Conservation (phyloP, 1,139 yeast species). For the Ogataea hybrid region DNA sequence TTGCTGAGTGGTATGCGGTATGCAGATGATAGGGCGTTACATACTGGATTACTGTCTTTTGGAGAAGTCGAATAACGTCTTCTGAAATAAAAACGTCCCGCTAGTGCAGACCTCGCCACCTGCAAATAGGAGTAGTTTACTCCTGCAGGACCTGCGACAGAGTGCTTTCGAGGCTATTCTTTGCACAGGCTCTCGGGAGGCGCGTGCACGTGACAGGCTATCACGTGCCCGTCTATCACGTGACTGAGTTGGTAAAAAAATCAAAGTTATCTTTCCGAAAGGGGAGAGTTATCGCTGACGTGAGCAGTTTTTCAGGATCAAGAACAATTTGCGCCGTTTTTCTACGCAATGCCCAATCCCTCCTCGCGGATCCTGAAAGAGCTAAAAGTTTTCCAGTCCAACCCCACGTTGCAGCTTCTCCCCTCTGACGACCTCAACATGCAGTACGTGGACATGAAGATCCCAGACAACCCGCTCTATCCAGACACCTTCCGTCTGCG, state of each 20-base stretch:
- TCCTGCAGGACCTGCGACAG: no score
- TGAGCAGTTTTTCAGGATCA: background rate
- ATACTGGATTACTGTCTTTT: no score
- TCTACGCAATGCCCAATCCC: constrained; percentile 4
- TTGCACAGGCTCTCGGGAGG: no score
- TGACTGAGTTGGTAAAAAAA: no score
- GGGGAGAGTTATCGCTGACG: background rate
- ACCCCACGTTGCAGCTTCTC: constrained; percentile 13
- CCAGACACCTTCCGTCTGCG: constrained; percentile 37
- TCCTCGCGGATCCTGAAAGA: constrained; percentile 18
- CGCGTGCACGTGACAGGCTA: background rate
- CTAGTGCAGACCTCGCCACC: no score
- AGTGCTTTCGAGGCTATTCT: no score
- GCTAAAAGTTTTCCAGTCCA: constrained; percentile 17
- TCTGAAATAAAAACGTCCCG: no score
- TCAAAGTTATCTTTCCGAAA: no score
- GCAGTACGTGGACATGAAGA: constrained; percentile 36
- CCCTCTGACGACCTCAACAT: constrained; percentile 30
- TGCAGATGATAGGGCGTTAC: no score
- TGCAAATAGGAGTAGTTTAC: no score
- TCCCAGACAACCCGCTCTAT: constrained; percentile 35
- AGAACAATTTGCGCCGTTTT: background rate
- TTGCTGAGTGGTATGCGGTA: background rate
- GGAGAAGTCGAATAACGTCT: no score
- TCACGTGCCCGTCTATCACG: no score